phyloP scores from a whole-genome alignment of 495 filamentous ascomycete species.

The Xylaria longipes region DNA sequence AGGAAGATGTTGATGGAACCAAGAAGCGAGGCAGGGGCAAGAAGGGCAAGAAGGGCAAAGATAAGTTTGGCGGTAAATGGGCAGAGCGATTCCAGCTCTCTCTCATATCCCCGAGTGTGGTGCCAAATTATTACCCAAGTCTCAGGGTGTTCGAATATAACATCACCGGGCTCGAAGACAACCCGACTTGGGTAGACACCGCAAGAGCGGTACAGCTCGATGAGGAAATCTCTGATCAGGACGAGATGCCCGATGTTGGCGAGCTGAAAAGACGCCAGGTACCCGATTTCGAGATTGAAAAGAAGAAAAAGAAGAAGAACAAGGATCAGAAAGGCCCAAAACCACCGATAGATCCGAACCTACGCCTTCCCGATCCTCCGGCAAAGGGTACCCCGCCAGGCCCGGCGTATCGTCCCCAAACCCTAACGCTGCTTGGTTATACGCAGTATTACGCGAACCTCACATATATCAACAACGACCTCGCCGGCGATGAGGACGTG shows the following conservation, averaged over 20 bases:
- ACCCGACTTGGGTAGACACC: conserved; percentile 51
- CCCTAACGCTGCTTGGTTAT: conserved; percentile 75
- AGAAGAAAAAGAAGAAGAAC: conserved; percentile 59
- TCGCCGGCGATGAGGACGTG: conserved; percentile 38
- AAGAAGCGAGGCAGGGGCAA: conserved; percentile 51
- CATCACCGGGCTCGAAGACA: conserved; percentile 74
- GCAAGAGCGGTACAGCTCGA: conserved; percentile 22
- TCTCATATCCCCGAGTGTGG: conserved; percentile 80
- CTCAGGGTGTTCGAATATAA: conserved; percentile 93
- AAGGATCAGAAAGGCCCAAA: conserved; percentile 57
- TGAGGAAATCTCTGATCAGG: not conserved
- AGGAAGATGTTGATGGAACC: conserved; percentile 40
- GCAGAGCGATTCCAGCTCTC: conserved; percentile 85
- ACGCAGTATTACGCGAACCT: conserved; percentile 95
- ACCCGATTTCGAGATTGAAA: conserved; percentile 32
- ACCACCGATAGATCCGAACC: conserved; percentile 64
- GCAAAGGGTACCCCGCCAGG: conserved; percentile 78
- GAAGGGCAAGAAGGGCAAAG: conserved; percentile 54
- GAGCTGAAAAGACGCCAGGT: conserved; percentile 34
- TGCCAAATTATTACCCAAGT: conserved; percentile 93
- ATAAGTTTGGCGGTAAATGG: conserved; percentile 74
- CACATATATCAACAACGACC: conserved; percentile 79
- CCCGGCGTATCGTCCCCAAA: conserved; percentile 89
- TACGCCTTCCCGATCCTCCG: conserved; percentile 73
- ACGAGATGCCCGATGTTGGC: conserved; percentile 20